Evolutionary conservation across 257 asterid genomes (phyloP).

Genomic region (Ehretia macrophylla): DNA sequence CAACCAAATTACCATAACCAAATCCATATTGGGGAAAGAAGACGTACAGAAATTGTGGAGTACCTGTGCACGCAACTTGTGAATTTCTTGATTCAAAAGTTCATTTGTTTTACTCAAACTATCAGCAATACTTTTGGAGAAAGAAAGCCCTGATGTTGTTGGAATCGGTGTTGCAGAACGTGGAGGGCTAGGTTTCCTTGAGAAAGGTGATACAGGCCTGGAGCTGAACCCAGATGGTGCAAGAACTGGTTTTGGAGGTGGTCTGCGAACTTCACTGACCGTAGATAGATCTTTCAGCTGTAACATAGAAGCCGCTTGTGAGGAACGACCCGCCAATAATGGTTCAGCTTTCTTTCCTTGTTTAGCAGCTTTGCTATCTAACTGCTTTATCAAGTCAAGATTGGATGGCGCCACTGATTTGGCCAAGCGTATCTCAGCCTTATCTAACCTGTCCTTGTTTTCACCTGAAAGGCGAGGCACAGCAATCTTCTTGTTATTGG

Average conservation of each 20-base stretch:
- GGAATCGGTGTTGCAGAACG: constrained; percentile 92
- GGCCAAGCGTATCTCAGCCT: constrained; percentile 67
- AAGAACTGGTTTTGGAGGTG: constrained; percentile 59
- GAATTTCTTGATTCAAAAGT: constrained; percentile 77
- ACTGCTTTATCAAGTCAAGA: constrained; percentile 73
- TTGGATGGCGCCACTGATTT: constrained; percentile 59
- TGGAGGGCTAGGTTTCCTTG: constrained; percentile 85
- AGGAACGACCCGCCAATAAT: constrained; percentile 66
- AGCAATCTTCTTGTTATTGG: constrained; percentile 53
- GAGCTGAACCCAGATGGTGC: constrained; percentile 66
- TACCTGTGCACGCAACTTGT: constrained; percentile 78
- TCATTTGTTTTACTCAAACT: constrained; percentile 87
- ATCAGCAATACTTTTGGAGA: constrained; percentile 70
- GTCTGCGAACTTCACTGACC: constrained; percentile 43
- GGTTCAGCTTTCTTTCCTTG: constrained; percentile 79
- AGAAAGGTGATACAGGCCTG: constrained; percentile 88
- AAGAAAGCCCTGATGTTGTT: constrained; percentile 83
- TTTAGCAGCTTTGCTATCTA: constrained; percentile 79
- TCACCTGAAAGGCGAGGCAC: constrained; percentile 82
- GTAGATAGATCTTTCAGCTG: constrained; percentile 67
- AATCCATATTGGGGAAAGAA: constrained; percentile 3
- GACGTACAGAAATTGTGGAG: constrained; percentile 3
- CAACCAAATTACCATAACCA: constrained; percentile 4
- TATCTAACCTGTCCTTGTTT: constrained; percentile 78
- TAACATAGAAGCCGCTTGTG: constrained; percentile 58